These are phyloP conservation scores for Termitomyces sp. DNA, from an alignment of 768 basidiomycete species.

Conservation along the genomic window DNA sequence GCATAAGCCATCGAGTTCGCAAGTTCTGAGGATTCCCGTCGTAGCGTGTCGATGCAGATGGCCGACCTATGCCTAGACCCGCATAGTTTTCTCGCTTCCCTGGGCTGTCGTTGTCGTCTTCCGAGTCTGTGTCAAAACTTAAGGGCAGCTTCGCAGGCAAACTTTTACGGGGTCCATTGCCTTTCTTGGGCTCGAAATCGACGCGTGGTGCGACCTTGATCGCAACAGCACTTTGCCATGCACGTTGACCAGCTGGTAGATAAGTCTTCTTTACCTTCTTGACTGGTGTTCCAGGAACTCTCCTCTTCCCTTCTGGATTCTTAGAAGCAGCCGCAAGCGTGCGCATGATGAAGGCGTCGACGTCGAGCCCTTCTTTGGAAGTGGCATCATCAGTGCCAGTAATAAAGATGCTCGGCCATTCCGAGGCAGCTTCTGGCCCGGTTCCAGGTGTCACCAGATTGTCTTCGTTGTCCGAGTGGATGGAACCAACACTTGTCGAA, in stretches of 20 bases:
- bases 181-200: slow-evolving; percentile 37
- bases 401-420: slow-evolving; percentile 55
- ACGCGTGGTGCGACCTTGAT: slow-evolving; percentile 54
- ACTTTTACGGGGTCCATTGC: slow-evolving; percentile 60
- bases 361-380: slow-evolving; percentile 29
- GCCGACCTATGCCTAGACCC: slow-evolving; percentile 63
- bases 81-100: slow-evolving; percentile 53
- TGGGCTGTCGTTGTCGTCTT: slow-evolving; percentile 66
- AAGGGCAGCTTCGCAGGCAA: slow-evolving; percentile 47
- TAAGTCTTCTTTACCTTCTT: slow-evolving; percentile 63
- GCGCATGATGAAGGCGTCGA: slow-evolving; percentile 69
- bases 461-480: slow-evolving; percentile 53
- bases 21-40: slow-evolving; percentile 28
- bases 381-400: slow-evolving; percentile 34
- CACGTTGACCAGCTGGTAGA: slow-evolving; percentile 49
- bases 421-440: slow-evolving; percentile 45
- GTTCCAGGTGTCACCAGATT: slow-evolving; percentile 67
- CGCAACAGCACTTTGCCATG: slow-evolving; percentile 79
- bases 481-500: slow-evolving; percentile 59
- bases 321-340: slow-evolving; percentile 59
- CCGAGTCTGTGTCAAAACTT: slow-evolving; percentile 50
- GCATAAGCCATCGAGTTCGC: slow-evolving; percentile 58
- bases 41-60: slow-evolving; percentile 24
- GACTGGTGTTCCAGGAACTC: slow-evolving; percentile 76
- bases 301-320: slow-evolving; percentile 42